These are phyloP conservation scores for Phytophthora tentaculata DNA, from an alignment of 352 stramenopile species.

Conservation along the genomic window DNA sequence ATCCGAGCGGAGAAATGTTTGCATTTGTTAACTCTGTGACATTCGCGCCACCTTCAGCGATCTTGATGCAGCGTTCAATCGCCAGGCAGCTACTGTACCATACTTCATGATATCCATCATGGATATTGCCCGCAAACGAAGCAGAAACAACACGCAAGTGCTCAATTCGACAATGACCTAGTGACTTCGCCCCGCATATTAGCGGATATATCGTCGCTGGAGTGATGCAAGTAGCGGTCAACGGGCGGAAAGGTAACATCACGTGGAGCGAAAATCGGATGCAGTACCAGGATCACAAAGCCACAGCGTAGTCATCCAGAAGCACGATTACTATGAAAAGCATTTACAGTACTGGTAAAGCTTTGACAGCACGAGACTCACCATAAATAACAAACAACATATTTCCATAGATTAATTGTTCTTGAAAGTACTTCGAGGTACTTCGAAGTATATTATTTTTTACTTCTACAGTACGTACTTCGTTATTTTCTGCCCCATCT, in stretches of 20 bases:
- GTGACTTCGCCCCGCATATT: slow-evolving; percentile 6
- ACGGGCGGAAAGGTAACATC: slow-evolving; percentile 4
- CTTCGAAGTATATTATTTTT: too few species aligned
- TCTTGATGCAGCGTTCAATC: slow-evolving; percentile 25
- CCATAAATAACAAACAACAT: too few species aligned
- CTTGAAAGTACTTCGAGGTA: too few species aligned
- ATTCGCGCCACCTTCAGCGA: not conserved
- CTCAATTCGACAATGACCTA: slow-evolving; percentile 20
- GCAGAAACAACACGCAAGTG: slow-evolving; percentile 15
- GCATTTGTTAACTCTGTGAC: slow-evolving; percentile 1
- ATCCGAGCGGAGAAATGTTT: not conserved
- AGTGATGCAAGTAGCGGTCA: slow-evolving; percentile 3
- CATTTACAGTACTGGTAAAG: too few species aligned
- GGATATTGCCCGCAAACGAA: slow-evolving; percentile 10
- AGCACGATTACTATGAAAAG: too few species aligned
- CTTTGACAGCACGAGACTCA: too few species aligned
- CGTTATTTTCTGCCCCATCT: too few species aligned
- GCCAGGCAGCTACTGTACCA: not conserved
- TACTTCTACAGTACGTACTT: too few species aligned
- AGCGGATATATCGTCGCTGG: not conserved
- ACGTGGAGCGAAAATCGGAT: not conserved
- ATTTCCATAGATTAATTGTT: too few species aligned
- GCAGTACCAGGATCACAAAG: not conserved
- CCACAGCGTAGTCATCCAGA: too few species aligned
- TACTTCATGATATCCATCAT: too few species aligned